These are phyloP conservation scores for Dioszegia hungarica DNA, from an alignment of 768 basidiomycete genomes.

Conservation along the genomic window DNA sequence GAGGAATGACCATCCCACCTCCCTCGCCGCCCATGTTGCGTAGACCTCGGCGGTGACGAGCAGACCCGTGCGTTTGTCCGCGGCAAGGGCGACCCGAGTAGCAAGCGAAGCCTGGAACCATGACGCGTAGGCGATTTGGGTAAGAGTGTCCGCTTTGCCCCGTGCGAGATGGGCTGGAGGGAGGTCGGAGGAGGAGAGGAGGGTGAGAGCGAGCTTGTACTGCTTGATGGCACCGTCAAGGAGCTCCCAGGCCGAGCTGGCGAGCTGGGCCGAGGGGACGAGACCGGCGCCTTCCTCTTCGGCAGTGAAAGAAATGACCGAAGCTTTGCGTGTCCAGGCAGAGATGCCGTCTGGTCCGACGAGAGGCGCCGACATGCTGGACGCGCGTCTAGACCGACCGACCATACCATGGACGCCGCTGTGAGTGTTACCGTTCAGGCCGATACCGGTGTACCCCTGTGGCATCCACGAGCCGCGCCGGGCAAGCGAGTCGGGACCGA, in stretches of 20 bases:
- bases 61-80: slow-evolving; percentile 35
- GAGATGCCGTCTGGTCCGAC: slow-evolving; percentile 38
- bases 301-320: slow-evolving; percentile 31
- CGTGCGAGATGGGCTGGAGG: slow-evolving; percentile 33
- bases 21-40: slow-evolving; percentile 47
- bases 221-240: slow-evolving; percentile 43
- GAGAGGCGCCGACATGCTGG: slow-evolving; percentile 30
- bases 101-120: slow-evolving; percentile 45
- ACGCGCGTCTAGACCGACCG: slow-evolving; percentile 21
- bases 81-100: slow-evolving; percentile 32
- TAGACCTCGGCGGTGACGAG: slow-evolving; percentile 48
- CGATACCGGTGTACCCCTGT: neutral
- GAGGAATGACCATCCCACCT: slow-evolving; percentile 48
- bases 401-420: neutral
- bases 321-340: slow-evolving; percentile 45
- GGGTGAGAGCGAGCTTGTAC: slow-evolving; percentile 44
- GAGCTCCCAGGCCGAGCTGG: slow-evolving; percentile 40
- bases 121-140: slow-evolving; percentile 36
- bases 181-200: slow-evolving; percentile 32
- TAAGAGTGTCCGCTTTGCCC: slow-evolving; percentile 37
- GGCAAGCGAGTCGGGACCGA: slow-evolving; percentile 8
- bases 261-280: slow-evolving; percentile 37
- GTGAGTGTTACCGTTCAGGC: neutral
- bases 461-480: slow-evolving; percentile 39
- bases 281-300: slow-evolving; percentile 26